Percentiles rank a stretch among this genome's conserved stretches.
These are phyloP conservation scores for Hebeloma cylindrosporum DNA, from an alignment of 768 basidiomycete genomes.

Conservation along the genomic window DNA sequence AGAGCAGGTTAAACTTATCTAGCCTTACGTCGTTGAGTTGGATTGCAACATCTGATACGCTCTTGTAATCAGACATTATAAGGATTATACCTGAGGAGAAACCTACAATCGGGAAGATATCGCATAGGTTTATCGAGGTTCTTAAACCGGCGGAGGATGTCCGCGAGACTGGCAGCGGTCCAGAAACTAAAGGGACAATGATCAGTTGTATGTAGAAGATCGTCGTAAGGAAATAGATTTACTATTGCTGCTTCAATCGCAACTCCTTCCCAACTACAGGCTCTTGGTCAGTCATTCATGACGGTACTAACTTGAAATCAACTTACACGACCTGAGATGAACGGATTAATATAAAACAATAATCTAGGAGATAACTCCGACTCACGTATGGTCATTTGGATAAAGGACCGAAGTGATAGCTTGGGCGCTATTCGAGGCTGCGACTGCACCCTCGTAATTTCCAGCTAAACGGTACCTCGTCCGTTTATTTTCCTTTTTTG, in stretches of 20 bases:
- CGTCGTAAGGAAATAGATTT: constrained; percentile 18
- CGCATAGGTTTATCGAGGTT: constrained; percentile 78
- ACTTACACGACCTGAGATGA: constrained; percentile 5
- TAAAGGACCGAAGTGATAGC: constrained; percentile 95
- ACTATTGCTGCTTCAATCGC: constrained; percentile 94
- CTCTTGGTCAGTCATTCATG: neutral
- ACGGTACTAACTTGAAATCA: no score
- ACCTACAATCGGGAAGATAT: constrained; percentile 80
- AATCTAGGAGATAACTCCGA: no score
- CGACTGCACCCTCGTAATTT: constrained; percentile 88
- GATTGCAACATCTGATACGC: constrained; percentile 71
- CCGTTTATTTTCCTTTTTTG: neutral
- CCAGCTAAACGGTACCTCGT: constrained; percentile 62
- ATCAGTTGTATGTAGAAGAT: neutral
- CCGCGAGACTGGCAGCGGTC: constrained; percentile 85
- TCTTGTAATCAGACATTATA: neutral
- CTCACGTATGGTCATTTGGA: constrained; percentile 87
- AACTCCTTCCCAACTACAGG: constrained; percentile 76
- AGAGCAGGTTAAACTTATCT: constrained; percentile 1
- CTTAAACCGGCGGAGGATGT: constrained; percentile 93
- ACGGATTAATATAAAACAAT: constrained; percentile 1
- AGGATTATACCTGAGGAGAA: neutral
- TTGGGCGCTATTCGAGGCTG: constrained; percentile 84
- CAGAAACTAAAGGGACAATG: constrained; percentile 55
- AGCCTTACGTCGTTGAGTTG: constrained; percentile 84